Evolutionary conservation across 192 early-diverging fungal genomes (phyloP), one percentile per base, ranked within the genome.

Genomic region (Paraglomus occultum): DNA sequence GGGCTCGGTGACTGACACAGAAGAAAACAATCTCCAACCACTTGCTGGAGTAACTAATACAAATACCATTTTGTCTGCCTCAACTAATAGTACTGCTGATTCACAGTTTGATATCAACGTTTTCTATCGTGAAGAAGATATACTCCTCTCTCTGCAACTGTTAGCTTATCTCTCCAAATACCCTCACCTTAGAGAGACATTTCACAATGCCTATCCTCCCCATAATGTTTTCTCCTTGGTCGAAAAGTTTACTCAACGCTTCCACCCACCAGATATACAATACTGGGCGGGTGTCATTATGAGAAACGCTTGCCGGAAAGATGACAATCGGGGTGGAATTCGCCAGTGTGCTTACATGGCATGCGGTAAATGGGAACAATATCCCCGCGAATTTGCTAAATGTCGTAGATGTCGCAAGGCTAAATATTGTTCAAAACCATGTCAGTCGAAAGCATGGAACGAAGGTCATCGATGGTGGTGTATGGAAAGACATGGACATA

Each of bases 161-260:
- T 82, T 95, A 10, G 92, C 92, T 40, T 94, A 94, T 67, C 85
- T 97, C 9, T 91, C 88, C 58, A 97, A 97, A 75, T 95, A 94
- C 74, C 89, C 91, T 22, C 83, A 89, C 7, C 82, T 94, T 64
- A 88, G 95, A n/a, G 82, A 77, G 5, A 73, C 81, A 5, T 83
- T 86, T 51, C 83, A 84, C 51, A 79, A 76, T 11, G 74, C 78
- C 11, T 65, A 79, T 40, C 74, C 80, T 20, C 78, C 73, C 46
- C 77, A 76, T 18, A 89, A 92, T 55, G 87, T 92, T n/a, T 91
- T 92, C 79, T 83, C 87, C 5, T 79, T 90, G 14, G 91, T 92
- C 4, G 89, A 92, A 72, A 82, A 86, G 70, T 92, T 90, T 47
- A 89, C 89, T 9, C 81, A 82, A 72, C 74, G 90, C 69, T 66